Evolutionary conservation across 2,329 filamentous ascomycete species (phyloP), one percentile per base, ranked within the genome.

Genomic region (Botrytis tulipae): DNA sequence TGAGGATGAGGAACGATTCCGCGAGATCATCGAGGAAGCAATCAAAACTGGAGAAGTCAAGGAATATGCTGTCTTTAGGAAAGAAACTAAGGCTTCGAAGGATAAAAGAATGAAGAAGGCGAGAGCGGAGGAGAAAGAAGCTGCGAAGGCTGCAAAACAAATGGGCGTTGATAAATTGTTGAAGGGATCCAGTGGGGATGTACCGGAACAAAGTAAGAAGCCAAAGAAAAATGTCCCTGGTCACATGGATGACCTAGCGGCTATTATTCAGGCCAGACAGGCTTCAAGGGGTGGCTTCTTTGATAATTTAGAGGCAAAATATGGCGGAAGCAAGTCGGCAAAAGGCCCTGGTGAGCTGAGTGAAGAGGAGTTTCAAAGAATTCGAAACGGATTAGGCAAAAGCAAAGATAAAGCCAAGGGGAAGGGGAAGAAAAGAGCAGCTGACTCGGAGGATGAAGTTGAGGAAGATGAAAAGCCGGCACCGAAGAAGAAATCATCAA

Each of bases 1-100:
- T 2, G 90, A 92, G 71, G 96, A 99, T 77, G 96, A 99, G 78
- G 91, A 92, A 72, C 87, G 96, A 14, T 98, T 97, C 83, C 88
- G 93, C 22, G 83, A 80, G 25, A 93, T 97, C 62, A 94, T 99
- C 72, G 89, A 97, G 79, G 86, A 89, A 51, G 96, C 94, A 4
- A 96, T 99, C 79, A 85, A 86, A 51, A 86, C 84, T 6, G 89
- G 89, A 1, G 89, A 93, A 54, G 91, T 97, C 0, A 83, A 90
- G 61, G 84, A 85, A 0, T 95, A 90, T 81, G 84, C 87, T 32
- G 86, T 87, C 8, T 99, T 97, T 81, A 88, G 88, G 2, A 87
- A 91, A 40, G 94, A 98, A 84, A 87, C 86, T n/a, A 89, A 90
- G 78, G 89, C 86, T 79, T 88, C 89, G 71, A 88, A 87, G 74